Percentiles rank a stretch among this genome's conserved stretches.
Evolutionary conservation across 805 yeast species (phyloP).

Genomic region (Saccharomycopsis sp.): DNA sequence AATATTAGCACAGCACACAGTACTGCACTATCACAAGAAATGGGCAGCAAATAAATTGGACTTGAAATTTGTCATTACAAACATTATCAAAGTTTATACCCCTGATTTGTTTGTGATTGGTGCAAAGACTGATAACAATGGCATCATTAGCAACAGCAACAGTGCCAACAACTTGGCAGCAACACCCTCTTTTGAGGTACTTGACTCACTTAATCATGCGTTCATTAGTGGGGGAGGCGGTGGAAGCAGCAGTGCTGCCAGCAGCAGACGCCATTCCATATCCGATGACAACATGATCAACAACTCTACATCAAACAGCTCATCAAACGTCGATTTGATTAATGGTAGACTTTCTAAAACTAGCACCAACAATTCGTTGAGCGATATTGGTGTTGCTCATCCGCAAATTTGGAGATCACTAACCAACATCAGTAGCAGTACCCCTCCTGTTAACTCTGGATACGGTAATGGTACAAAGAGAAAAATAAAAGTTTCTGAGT

Average conservation of each 20-base stretch:
- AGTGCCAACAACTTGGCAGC: too few species aligned
- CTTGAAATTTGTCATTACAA: constrained; percentile 15
- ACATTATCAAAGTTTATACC: constrained; percentile 15
- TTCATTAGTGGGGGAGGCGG: too few species aligned
- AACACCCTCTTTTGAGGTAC: too few species aligned
- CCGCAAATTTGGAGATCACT: too few species aligned
- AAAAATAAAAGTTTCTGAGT: constrained; percentile 11
- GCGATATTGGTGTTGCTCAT: constrained; percentile 1
- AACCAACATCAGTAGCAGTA: not conserved
- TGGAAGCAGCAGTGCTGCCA: too few species aligned
- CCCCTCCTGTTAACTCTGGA: not conserved
- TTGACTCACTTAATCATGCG: too few species aligned
- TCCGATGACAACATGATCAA: not conserved
- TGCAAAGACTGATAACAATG: constrained; percentile 3
- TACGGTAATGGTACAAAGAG: too few species aligned
- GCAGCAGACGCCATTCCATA: constrained; percentile 1
- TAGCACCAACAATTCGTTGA: not conserved
- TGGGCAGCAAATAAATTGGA: constrained; percentile 3
- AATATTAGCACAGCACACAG: too few species aligned
- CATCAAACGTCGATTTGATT: too few species aligned
- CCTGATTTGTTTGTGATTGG: constrained; percentile 20
- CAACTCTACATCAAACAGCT: not conserved
- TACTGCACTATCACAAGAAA: not conserved
- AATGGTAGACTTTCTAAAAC: too few species aligned
- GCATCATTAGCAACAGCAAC: not conserved